Evolutionary conservation across 768 basidiomycete species (phyloP).

Genomic region (Exidia glandulosa): DNA sequence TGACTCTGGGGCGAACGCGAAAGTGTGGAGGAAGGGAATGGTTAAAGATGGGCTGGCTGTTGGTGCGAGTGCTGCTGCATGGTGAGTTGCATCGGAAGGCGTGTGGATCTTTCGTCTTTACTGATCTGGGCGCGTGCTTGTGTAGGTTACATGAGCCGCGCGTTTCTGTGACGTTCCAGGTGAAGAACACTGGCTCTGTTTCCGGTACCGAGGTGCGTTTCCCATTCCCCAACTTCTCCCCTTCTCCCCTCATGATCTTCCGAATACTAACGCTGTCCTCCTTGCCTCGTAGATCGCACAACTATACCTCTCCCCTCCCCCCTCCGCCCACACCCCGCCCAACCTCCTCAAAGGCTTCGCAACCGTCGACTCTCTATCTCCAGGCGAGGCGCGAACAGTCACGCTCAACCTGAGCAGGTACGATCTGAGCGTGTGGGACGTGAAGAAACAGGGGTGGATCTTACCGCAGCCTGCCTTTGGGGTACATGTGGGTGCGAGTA

Average conservation of each 20-base stretch:
- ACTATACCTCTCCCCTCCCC: slow-evolving; percentile 63
- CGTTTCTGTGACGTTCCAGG: slow-evolving; percentile 50
- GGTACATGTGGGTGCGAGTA: slow-evolving; percentile 41
- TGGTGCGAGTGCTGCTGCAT: background rate
- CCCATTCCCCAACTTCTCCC: background rate
- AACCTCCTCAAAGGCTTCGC: slow-evolving; percentile 60
- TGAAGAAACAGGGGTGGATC: slow-evolving; percentile 59
- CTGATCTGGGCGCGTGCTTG: background rate
- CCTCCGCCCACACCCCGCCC: slow-evolving; percentile 56
- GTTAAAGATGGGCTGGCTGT: background rate
- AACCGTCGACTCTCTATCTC: slow-evolving; percentile 35
- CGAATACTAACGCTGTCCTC: background rate
- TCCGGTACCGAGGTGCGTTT: slow-evolving; percentile 50
- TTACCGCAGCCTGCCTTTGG: slow-evolving; percentile 51
- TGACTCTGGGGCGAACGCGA: slow-evolving; percentile 5
- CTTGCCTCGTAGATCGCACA: slow-evolving; percentile 31
- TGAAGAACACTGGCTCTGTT: slow-evolving; percentile 52
- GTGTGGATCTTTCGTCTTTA: background rate
- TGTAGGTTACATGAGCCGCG: slow-evolving; percentile 53
- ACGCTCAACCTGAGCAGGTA: slow-evolving; percentile 33
- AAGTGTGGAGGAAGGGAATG: background rate
- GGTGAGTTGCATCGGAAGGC: no score
- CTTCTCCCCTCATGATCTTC: background rate
- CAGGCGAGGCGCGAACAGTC: slow-evolving; percentile 36
- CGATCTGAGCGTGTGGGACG: slow-evolving; percentile 26